Evolutionary conservation across 2,329 filamentous ascomycete species (phyloP), one percentile per base, ranked within the genome.

Genomic region (Aspergillus sp.): DNA sequence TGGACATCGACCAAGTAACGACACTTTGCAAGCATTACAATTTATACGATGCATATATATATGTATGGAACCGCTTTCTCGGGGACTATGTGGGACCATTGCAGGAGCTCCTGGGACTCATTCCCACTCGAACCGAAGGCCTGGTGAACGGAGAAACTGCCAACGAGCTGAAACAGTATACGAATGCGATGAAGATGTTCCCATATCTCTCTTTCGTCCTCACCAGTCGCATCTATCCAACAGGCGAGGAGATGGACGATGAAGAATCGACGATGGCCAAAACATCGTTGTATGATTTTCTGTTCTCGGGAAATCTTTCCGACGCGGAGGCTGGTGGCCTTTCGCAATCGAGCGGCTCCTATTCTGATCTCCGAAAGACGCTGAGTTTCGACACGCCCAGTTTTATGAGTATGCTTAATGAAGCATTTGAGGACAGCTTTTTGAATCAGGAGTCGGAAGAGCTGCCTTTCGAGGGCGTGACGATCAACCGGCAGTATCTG

Each of bases 371-470:
- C 11, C 76, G 82, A 26, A 73, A 86, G 45, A 78, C 98, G 29
- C 71, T 98, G 28, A 79, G 83, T 41, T 94, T 93, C 45, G 86
- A 96, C 56, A 79, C 88, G 0, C 77, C 86, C 1, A 95, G 85
- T 56, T 93, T 96, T 47, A 73, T 98, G 63, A 96, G 88, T 55
- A 85, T 89, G 48, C 66, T 98, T 25, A 98, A 98, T 46, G 93
- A 98, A 58, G 91, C 89, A 1, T 98, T 98, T 47, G 91, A 98
- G 55, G 89, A 98, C 51, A 71, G 80, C 0, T 98, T 94, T 47
- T 65, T 98, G 34, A 98, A 98, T 48, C 74, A 63, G 68, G 33
- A 79, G 72, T 42, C 74, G 71, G 30, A 83, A 45, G 73, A 80
- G 17, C 78, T 79, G 50, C 72, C 48, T 10, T 33, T 51, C 11